Conservation (phyloP, 352 stramenopile genomes). For the Globisporangium acanthophoron region DNA sequence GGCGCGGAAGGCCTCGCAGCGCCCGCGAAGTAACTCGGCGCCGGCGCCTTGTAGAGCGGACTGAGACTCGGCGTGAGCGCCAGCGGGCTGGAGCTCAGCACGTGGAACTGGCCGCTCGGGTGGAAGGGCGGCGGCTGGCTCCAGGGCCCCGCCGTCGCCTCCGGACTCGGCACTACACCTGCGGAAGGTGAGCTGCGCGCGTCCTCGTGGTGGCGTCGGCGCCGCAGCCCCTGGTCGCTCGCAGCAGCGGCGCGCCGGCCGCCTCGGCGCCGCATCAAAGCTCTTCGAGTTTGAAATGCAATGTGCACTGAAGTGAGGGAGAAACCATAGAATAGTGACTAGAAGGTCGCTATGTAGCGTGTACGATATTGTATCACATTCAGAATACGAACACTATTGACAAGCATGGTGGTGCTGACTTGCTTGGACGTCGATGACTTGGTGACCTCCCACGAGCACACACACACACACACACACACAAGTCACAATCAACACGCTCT, state of each 20-base stretch:
- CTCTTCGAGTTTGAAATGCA: slow-evolving; percentile 6
- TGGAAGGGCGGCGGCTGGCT: slow-evolving; percentile 16
- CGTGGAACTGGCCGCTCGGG: slow-evolving; percentile 31
- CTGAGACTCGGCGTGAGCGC: slow-evolving; percentile 39
- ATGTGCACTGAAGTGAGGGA: neutral
- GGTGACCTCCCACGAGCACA: no score
- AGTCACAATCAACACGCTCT: no score
- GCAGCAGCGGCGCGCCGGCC: neutral
- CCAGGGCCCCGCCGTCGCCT: slow-evolving; percentile 7
- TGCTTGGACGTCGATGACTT: no score
- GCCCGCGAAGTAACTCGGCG: slow-evolving; percentile 13
- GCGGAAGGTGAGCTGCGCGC: neutral
- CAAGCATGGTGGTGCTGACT: no score
- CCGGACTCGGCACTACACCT: neutral
- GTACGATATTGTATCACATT: no score
- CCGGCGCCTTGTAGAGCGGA: slow-evolving; percentile 33
- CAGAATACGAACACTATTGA: no score
- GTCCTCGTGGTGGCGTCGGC: neutral
- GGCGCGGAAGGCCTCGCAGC: slow-evolving; percentile 9
- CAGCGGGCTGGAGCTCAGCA: slow-evolving; percentile 29
- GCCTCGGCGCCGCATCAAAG: slow-evolving; percentile 6
- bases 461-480: no score
- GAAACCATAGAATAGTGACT: neutral
- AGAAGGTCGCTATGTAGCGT: neutral
- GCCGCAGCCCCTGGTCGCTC: slow-evolving; percentile 11